Evolutionary conservation across 2,329 filamentous ascomycete genomes (phyloP), one percentile per base, ranked within the genome.

Genomic region (Magnaporthiopsis rhizophila): DNA sequence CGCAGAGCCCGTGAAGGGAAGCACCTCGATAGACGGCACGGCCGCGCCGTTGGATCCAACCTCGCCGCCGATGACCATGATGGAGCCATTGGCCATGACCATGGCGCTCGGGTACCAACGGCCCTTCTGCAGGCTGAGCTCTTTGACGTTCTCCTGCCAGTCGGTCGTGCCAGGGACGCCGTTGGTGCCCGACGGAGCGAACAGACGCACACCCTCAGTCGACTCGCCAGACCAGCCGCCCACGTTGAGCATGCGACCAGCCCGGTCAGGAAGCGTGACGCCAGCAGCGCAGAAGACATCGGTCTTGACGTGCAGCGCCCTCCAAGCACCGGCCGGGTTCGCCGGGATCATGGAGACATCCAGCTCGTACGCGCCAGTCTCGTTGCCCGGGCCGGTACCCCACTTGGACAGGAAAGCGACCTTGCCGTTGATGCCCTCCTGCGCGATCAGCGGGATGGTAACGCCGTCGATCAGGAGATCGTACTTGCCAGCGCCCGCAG

Each of bases 281-380:
- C 81, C 80, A 24, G 81, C 84, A 38, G 84, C 79, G 69, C 84
- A 87, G 73, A 87, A 87, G 32, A 86, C 78, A 68, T 87, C 84
- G 0, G 82, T 84, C 73, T 83, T 81, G 69, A 69, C 77, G 67
- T 84, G 80, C 73, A 86, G 79, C n/a, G 77, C 70, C 62, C 83
- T 77, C 81, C 81, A 86, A 4, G 81, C 81, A 7, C 70, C 72
- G n/a, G 72, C 70, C 64, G 79, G 81, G 67, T 80, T 76, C 66
- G 77, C 50, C 34, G 64, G 50, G 18, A 64, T 30, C 50, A 76
- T 73, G 11, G 75, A 72, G 0, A 81, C 75, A 69, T 86, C 84
- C n/a, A 85, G 75, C 70, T 86, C 84, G 67, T 85, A 86, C 2
- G 83, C 81, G 59, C 84, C 84, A 4, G 83, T 86, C 57, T 80